phyloP scores from a whole-genome alignment of 495 filamentous ascomycete species.

The Lentithecium fluviatile region DNA sequence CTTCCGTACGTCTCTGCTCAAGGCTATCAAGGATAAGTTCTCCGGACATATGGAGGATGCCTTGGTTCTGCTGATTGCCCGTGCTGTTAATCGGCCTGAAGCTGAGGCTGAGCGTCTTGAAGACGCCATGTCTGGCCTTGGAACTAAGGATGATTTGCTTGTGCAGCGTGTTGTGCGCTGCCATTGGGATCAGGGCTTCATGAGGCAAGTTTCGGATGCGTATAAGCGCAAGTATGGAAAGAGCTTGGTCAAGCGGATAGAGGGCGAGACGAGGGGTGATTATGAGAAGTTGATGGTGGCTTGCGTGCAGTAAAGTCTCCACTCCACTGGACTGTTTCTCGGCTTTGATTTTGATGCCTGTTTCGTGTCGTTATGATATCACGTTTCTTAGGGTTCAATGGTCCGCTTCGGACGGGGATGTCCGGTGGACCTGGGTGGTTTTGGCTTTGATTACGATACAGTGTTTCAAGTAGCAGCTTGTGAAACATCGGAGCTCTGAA shows the following conservation, averaged over 20 bases:
- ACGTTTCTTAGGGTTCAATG: no score
- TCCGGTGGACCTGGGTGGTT: no score
- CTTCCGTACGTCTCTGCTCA: constrained; percentile 65
- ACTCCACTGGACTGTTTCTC: no score
- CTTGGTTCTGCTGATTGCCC: constrained; percentile 72
- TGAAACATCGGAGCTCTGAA: no score
- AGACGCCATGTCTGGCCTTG: constrained; percentile 79
- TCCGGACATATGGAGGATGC: constrained; percentile 90
- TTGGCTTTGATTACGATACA: no score
- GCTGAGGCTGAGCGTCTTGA: constrained; percentile 78
- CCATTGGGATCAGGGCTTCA: constrained; percentile 74
- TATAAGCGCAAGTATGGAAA: constrained; percentile 64
- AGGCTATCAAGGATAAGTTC: constrained; percentile 75
- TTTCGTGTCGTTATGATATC: no score
- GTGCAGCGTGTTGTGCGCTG: constrained; percentile 67
- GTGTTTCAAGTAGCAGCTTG: no score
- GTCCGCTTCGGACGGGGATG: no score
- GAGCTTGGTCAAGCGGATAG: constrained; percentile 63
- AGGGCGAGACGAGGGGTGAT: constrained; percentile 83
- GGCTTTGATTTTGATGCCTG: no score
- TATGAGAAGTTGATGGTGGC: constrained; percentile 69
- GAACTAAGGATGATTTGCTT: constrained; percentile 83
- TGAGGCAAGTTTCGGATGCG: constrained; percentile 70
- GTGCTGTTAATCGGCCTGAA: constrained; percentile 74
- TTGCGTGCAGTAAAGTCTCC: constrained; percentile 26